Percentiles rank a stretch among this genome's conserved stretches.
Conservation (phyloP, 2,329 filamentous ascomycete species). For the Ceratocystis diversiconidia region DNA sequence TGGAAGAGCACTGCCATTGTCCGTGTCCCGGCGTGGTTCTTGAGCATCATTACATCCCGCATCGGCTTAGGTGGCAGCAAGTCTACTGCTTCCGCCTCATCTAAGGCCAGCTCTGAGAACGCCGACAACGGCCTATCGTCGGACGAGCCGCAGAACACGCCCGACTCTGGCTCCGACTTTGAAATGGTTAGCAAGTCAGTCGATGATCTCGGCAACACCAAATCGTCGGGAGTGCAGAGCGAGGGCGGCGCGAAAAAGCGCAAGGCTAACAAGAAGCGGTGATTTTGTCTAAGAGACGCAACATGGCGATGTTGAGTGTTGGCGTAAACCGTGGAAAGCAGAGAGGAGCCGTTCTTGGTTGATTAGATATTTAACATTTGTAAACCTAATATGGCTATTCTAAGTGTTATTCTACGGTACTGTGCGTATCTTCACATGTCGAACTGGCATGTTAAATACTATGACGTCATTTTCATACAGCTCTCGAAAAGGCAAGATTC, state of each 20-base stretch:
- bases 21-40: slow-evolving; percentile 60
- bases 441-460: not conserved
- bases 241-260: slow-evolving; percentile 36
- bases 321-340: not conserved
- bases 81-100: slow-evolving; percentile 13
- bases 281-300: not conserved
- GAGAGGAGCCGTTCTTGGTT: not conserved
- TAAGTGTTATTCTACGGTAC: not conserved
- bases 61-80: slow-evolving; percentile 25
- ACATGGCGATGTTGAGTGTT: not conserved
- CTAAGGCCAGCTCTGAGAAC: slow-evolving; percentile 26
- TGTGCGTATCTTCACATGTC: not conserved
- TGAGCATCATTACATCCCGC: slow-evolving; percentile 38
- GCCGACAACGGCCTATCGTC: slow-evolving; percentile 28
- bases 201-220: slow-evolving; percentile 30
- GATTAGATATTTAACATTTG: not conserved
- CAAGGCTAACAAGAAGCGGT: slow-evolving; percentile 39
- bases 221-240: slow-evolving; percentile 35
- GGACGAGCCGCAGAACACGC: slow-evolving; percentile 36
- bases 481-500: not conserved
- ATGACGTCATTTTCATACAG: not conserved
- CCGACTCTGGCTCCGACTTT: slow-evolving; percentile 45
- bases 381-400: not conserved
- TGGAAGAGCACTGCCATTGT: slow-evolving; percentile 71
- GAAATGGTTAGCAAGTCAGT: slow-evolving; percentile 43